These are phyloP conservation scores for Aureobasidium vineae DNA, from an alignment of 2,329 filamentous ascomycete genomes.

Conservation along the genomic window DNA sequence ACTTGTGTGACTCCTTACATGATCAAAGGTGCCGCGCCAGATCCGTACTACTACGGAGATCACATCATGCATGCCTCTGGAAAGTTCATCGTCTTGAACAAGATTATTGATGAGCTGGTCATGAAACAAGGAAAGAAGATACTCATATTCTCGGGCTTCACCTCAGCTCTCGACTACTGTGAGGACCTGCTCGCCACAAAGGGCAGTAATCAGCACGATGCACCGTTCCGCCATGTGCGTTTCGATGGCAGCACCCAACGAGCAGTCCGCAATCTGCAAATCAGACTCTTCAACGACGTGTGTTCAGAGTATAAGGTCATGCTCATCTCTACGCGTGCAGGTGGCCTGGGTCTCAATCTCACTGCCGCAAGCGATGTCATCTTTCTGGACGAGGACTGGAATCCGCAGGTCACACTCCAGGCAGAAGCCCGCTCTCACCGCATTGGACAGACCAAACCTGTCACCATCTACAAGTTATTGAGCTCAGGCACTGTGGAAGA, in stretches of 20 bases:
- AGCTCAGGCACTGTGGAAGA: constrained; percentile 58
- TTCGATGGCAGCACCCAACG: constrained; percentile 53
- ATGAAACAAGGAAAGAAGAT: constrained; percentile 54
- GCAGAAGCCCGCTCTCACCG: constrained; percentile 56
- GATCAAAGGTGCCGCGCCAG: constrained; percentile 47
- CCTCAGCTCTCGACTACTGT: constrained; percentile 51
- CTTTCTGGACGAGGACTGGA: constrained; percentile 58
- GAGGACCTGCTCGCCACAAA: constrained; percentile 52
- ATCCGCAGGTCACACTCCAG: constrained; percentile 54
- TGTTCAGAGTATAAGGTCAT: constrained; percentile 53
- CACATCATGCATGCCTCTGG: constrained; percentile 54
- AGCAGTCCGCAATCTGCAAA: constrained; percentile 53
- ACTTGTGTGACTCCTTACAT: constrained; percentile 57
- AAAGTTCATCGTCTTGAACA: constrained; percentile 57
- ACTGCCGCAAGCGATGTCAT: constrained; percentile 56
- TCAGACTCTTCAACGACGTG: constrained; percentile 53
- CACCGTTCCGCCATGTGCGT: constrained; percentile 48
- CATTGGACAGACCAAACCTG: constrained; percentile 55
- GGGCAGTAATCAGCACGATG: constrained; percentile 40
- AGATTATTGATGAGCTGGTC: constrained; percentile 51
- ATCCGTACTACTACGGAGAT: constrained; percentile 48
- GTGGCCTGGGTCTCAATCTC: constrained; percentile 57
- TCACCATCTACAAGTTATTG: constrained; percentile 57
- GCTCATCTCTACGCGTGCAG: constrained; percentile 56
- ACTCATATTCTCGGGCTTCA: constrained; percentile 58